phyloP scores from a whole-genome alignment of 805 yeast genomes.

The Pichia rugopelliculosa region DNA sequence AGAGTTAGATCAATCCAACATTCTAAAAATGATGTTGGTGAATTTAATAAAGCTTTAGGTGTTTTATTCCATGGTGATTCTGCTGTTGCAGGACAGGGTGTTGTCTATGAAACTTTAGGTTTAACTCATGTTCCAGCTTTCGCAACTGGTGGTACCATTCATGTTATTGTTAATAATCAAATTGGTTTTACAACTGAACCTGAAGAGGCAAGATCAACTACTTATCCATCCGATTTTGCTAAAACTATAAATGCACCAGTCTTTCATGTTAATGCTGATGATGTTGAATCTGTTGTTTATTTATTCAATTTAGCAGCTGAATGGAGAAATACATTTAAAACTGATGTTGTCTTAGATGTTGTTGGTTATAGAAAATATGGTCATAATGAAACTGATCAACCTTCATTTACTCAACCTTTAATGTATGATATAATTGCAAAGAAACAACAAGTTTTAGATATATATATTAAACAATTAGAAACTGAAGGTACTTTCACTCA shows the following conservation, averaged over 20 bases:
- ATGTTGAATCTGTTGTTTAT: conserved; percentile 86
- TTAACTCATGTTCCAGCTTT: conserved; percentile 87
- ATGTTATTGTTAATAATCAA: conserved; percentile 94
- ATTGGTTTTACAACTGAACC: conserved; percentile 99
- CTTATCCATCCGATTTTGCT: conserved; percentile 96
- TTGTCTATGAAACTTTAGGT: conserved; percentile 97
- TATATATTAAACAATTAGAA: conserved; percentile 72
- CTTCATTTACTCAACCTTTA: conserved; percentile 95
- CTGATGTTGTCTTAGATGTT: conserved; percentile 92
- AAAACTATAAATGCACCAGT: conserved; percentile 96
- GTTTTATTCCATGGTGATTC: conserved; percentile 98
- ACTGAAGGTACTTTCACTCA: conserved; percentile 83
- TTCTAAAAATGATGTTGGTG: conserved; percentile 79
- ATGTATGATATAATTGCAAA: conserved; percentile 90
- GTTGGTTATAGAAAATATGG: conserved; percentile 99
- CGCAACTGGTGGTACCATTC: conserved; percentile 97
- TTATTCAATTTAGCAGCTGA: conserved; percentile 96
- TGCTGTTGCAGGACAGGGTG: conserved; percentile 98
- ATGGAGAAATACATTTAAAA: conserved; percentile 95
- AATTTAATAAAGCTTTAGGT: conserved; percentile 79
- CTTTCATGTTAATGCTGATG: conserved; percentile 99
- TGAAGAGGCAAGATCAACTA: conserved; percentile 92
- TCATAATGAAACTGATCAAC: conserved; percentile 99
- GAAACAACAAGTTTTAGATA: conserved; percentile 83
- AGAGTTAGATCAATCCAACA: conserved; percentile 95